Evolutionary conservation across 2,329 filamentous ascomycete genomes (phyloP), one percentile per base, ranked within the genome.

Genomic region (Triangularia setosa): DNA sequence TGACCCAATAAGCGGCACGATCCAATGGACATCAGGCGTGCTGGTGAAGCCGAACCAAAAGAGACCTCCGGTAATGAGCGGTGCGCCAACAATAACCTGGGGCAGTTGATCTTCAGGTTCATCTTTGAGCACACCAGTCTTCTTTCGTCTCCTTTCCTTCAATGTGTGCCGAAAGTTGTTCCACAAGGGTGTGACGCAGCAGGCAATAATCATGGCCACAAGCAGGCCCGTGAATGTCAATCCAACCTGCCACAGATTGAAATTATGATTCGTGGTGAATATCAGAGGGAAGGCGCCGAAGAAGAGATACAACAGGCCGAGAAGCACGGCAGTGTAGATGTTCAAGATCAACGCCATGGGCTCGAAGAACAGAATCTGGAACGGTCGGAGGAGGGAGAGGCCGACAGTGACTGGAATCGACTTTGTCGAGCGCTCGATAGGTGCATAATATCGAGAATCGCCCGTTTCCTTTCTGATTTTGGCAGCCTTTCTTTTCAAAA

Each of bases 41-140:
- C 90, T 90, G 4, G 91, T 93, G 90, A 92, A 97, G 8, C 87
- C 92, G 77, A 97, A 97, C 78, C 91, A 90, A 76, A 97, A 96
- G 16, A 98, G 78, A 6, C 92, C 91, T 63, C 90, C 80, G 4
- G 93, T 91, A 30, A 95, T 91, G 9, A 96, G 77, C 54, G 92
- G 77, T 0, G 88, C 88, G n/a, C 93, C 94, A 7, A 83, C 74
- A 60, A 93, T 90, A 21, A 88, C 86, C 33, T 91, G 87, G 6
- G 92, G 90, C 33, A 97, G 83, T 66, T 92, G 87, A 78, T 90
- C 96, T 78, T 97, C 94, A 8, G 94, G 93, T 80, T 97, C 92
- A 65, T 87, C 89, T 58, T 84, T 80, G 5, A 84, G 86, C 62
- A 78, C 73, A 4, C 83, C 83, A 53, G 81, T 82, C 75, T 83